phyloP scores from a whole-genome alignment of 768 basidiomycete genomes.

The Pleurotus eryngii region DNA sequence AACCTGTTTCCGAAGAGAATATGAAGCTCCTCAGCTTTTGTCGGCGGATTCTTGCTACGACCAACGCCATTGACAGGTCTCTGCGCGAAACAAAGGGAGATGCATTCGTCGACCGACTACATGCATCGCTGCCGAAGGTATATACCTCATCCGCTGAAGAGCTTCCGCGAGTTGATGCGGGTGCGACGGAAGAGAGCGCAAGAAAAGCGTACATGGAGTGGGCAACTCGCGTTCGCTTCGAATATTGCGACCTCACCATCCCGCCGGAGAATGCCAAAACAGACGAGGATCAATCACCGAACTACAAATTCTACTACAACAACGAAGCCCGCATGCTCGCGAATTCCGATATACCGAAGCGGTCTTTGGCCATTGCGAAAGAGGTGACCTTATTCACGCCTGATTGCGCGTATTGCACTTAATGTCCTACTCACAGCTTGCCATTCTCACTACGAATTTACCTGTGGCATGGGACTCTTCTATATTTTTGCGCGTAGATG shows the following conservation, averaged over 20 bases:
- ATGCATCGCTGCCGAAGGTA: slow-evolving; percentile 73
- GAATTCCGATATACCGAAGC: slow-evolving; percentile 83
- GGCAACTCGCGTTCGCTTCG: slow-evolving; percentile 80
- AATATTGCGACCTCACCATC: slow-evolving; percentile 85
- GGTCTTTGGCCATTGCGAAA: slow-evolving; percentile 93
- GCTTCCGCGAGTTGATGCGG: slow-evolving; percentile 41
- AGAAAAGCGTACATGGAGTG: slow-evolving; percentile 76
- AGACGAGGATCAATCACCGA: slow-evolving; percentile 53
- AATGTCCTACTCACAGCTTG: slow-evolving; percentile 50
- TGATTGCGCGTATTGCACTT: too few species aligned
- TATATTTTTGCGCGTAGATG: slow-evolving; percentile 90
- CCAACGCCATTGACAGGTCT: slow-evolving; percentile 82
- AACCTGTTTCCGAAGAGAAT: slow-evolving; percentile 65
- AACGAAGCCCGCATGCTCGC: slow-evolving; percentile 82
- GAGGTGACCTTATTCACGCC: slow-evolving; percentile 47
- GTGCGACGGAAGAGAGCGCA: slow-evolving; percentile 63
- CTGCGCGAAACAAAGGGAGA: slow-evolving; percentile 87
- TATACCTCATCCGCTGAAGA: slow-evolving; percentile 43
- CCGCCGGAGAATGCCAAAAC: slow-evolving; percentile 19
- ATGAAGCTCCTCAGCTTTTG: slow-evolving; percentile 78
- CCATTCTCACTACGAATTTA: slow-evolving; percentile 88
- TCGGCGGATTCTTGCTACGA: slow-evolving; percentile 78
- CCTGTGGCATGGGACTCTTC: slow-evolving; percentile 96
- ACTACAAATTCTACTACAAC: slow-evolving; percentile 82
- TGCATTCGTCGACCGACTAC: slow-evolving; percentile 77